Conservation (phyloP, 768 basidiomycete genomes). For the Boletales sp. region DNA sequence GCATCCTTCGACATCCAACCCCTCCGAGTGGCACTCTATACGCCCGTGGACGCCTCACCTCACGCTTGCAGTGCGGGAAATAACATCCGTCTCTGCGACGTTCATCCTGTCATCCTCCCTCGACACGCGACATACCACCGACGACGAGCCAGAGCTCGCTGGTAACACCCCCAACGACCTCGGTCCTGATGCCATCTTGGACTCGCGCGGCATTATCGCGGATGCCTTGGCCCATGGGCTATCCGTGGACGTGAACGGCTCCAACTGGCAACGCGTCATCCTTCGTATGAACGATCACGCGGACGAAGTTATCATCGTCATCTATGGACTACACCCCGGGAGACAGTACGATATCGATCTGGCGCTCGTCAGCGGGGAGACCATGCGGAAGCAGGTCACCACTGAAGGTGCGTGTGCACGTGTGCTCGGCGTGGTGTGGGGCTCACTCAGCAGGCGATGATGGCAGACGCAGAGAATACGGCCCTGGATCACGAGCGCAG, state of each 20-base stretch:
- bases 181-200: conserved; percentile 28
- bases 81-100: conserved; percentile 75
- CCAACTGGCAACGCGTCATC: conserved; percentile 76
- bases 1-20: conserved; percentile 17
- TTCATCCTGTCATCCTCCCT: conserved; percentile 65
- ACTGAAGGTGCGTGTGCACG: conserved; percentile 51
- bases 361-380: conserved; percentile 62
- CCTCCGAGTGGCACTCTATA: conserved; percentile 61
- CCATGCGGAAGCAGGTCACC: conserved; percentile 61
- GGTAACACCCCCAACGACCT: conserved; percentile 36
- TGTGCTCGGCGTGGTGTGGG: conserved; percentile 1
- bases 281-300: conserved; percentile 75
- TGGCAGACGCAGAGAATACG: conserved; percentile 20
- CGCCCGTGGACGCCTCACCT: conserved; percentile 74
- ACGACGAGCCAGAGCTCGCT: conserved; percentile 25
- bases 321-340: conserved; percentile 86
- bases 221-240: conserved; percentile 72
- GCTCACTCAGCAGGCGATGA: conserved; percentile 1
- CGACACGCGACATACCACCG: conserved; percentile 23
- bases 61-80: conserved; percentile 70
- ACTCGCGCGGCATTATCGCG: conserved; percentile 47
- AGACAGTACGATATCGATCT: conserved; percentile 90
- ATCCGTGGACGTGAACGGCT: conserved; percentile 75
- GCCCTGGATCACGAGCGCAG: conserved; percentile 19
- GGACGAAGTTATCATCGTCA: conserved; percentile 87